A percentile compares a stretch with the other conserved stretches of the same genome.
Evolutionary conservation across 139 green algal species (phyloP).

Genomic region (Chlorella vulgaris): DNA sequence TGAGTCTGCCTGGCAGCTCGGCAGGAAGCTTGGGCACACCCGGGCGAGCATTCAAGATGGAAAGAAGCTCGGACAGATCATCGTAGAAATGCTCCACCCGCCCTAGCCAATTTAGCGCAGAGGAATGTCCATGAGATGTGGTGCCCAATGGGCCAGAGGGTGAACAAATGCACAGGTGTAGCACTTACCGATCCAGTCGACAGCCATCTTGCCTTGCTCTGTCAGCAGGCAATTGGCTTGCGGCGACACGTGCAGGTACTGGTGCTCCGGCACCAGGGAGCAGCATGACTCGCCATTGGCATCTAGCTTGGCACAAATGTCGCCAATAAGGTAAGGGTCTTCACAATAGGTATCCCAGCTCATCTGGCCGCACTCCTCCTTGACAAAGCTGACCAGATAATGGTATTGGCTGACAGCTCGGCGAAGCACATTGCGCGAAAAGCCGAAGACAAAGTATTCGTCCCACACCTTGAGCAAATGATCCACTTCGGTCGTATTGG

Average conservation of each 20-base stretch:
- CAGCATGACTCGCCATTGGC: not conserved
- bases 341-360: not conserved
- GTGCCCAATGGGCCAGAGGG: not conserved
- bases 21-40: conserved; percentile 12
- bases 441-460: conserved; percentile 5
- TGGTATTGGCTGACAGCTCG: not conserved
- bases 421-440: not conserved
- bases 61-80: not conserved
- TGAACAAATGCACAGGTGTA: not conserved
- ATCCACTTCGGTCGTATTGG: not conserved
- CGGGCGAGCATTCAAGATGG: not conserved
- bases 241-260: conserved; percentile 14
- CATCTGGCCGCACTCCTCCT: not conserved
- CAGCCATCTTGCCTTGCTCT: no score
- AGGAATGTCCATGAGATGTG: not conserved
- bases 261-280: not conserved
- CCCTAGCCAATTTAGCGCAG: conserved; percentile 17
- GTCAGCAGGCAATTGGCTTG: not conserved
- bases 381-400: not conserved
- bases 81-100: conserved; percentile 18
- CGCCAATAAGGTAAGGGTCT: conserved; percentile 4
- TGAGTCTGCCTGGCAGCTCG: not conserved
- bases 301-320: not conserved
- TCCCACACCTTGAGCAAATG: not conserved
- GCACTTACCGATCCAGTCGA: no score